Percentiles rank a stretch among this genome's conserved stretches.
These are phyloP conservation scores for Aureobasidium sp. DNA, from an alignment of 2,329 filamentous ascomycete species.

Conservation along the genomic window DNA sequence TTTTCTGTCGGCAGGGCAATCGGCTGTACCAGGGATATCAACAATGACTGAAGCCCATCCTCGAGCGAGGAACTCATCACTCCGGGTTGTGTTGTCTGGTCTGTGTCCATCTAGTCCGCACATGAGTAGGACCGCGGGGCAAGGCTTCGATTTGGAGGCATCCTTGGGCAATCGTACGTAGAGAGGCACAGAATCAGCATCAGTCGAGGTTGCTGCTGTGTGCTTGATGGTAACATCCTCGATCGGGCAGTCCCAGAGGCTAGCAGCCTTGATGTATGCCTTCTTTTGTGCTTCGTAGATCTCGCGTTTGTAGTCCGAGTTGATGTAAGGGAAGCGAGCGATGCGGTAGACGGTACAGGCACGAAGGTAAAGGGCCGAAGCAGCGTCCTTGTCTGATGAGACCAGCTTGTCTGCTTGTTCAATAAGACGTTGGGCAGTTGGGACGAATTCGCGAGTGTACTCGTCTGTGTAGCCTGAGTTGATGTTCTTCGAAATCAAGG, in stretches of 20 bases:
- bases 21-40: constrained; percentile 62
- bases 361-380: constrained; percentile 30
- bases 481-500: constrained; percentile 31
- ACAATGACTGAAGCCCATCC: constrained; percentile 54
- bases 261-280: constrained; percentile 31
- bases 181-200: constrained; percentile 33
- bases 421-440: constrained; percentile 28
- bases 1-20: constrained; percentile 56
- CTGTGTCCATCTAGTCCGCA: constrained; percentile 58
- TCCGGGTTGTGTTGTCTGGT: constrained; percentile 55
- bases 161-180: constrained; percentile 32
- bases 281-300: constrained; percentile 32
- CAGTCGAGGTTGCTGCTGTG: constrained; percentile 28
- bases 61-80: constrained; percentile 54
- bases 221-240: constrained; percentile 35
- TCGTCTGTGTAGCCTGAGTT: constrained; percentile 33
- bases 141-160: constrained; percentile 27
- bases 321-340: constrained; percentile 33
- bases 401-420: constrained; percentile 25
- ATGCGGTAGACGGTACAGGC: constrained; percentile 33
- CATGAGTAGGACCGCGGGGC: constrained; percentile 50
- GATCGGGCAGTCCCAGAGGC: constrained; percentile 31
- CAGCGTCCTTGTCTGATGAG: constrained; percentile 23
- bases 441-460: constrained; percentile 32
- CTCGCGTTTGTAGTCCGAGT: constrained; percentile 28